Percentiles rank a stretch among this genome's conserved stretches.
Conservation (phyloP, 306 rosid genomes). For the Arachis hypogaea region DNA sequence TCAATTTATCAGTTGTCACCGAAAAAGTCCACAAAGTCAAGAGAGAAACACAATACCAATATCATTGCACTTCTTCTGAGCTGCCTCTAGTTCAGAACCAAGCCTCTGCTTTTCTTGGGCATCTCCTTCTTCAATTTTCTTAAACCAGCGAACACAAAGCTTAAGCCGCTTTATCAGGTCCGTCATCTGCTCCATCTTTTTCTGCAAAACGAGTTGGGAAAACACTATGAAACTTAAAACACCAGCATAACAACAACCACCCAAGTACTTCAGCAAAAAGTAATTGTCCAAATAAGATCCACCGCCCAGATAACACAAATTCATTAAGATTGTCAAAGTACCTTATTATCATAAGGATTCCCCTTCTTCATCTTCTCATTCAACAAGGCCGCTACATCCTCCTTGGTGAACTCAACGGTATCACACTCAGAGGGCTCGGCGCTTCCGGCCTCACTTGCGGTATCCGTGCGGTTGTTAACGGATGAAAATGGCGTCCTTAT, state of each 20-base stretch:
- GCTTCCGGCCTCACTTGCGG: conserved; percentile 40
- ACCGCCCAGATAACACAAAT: neutral
- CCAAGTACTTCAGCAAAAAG: neutral
- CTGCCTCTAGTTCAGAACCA: conserved; percentile 56
- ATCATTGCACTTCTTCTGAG: conserved; percentile 70
- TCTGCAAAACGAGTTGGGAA: conserved; percentile 45
- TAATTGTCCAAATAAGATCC: neutral
- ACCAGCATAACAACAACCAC: neutral
- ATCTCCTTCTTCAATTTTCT: conserved; percentile 56
- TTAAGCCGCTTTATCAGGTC: conserved; percentile 70
- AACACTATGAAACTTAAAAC: neutral
- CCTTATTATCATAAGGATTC: conserved; percentile 73
- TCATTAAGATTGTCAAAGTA: conserved; percentile 25
- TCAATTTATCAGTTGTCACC: neutral
- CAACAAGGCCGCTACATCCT: conserved; percentile 67
- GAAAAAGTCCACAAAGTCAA: neutral
- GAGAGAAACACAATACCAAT: conserved; percentile 51
- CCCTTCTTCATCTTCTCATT: conserved; percentile 65
- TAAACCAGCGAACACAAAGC: conserved; percentile 73
- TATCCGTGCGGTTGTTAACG: conserved; percentile 51
- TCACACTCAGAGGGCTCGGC: conserved; percentile 48
- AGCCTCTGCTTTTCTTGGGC: conserved; percentile 69
- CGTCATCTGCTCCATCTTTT: conserved; percentile 59
- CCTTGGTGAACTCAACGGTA: conserved; percentile 64
- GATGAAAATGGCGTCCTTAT: conserved; percentile 54